Evolutionary conservation across 164 flowering plant species (phyloP), one percentile per base, ranked within the genome.

Genomic region (Chimonanthus praecox): DNA sequence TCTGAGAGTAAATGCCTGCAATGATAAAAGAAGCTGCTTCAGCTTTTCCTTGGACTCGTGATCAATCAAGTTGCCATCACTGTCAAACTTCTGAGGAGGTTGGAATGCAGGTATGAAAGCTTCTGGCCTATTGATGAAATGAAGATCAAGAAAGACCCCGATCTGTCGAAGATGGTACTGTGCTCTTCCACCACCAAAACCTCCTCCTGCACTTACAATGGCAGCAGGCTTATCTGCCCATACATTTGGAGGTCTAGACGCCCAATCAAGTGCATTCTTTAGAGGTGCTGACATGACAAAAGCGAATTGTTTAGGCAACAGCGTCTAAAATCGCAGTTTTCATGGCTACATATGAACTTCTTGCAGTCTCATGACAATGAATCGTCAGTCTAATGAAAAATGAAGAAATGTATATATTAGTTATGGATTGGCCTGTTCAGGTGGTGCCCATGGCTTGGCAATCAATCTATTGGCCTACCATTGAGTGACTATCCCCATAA

Each of bases 261-360:
- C 97, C 98, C 97, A 94, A 71, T 94, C 98, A 18, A 94, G 80
- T 1, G 98, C 96, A 76, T 94, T 94, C 84, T 94, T 94, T 76
- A 90, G 61, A 11, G 85, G 85, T 16, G 82, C 94, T 89, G 58
- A 16, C 6, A 11, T 66, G 58, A 61, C 13, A 45, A 49, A 33
- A 69, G 50, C 6, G 16, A 33, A 33, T 33, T 33, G 33, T 33
- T 33, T 33, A 33, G 33, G 33, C 33, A 33, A 33, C 33, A 33
- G 1, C 33, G 2, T 33, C 33, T 33, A 33, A 33, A 33, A 33
- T 33, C 33, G 33, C 2, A 1, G 33, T 33, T 33, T 33, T 33
- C 33, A 33, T 33, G 33, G 33, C 33, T 33, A 33, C 33, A 33
- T 33, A 33, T 33, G 33, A 33, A 33, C 33, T 33, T 33, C 33